These are phyloP conservation scores for Aspergillus quadricinctus DNA, from an alignment of 2,329 filamentous ascomycete species.

Conservation along the genomic window DNA sequence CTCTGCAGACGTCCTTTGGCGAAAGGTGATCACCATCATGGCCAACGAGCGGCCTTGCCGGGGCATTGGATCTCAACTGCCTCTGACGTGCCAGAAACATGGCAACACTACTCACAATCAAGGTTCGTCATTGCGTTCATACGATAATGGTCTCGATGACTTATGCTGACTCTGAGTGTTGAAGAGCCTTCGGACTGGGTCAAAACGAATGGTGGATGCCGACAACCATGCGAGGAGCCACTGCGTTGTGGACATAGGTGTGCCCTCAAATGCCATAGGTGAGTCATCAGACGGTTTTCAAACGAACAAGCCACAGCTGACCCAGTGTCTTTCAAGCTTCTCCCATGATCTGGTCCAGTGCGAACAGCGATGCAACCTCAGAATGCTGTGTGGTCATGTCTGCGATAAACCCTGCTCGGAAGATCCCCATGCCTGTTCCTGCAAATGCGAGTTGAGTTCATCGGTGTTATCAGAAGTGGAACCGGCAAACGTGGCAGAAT, in stretches of 20 bases:
- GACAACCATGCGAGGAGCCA: constrained; percentile 40
- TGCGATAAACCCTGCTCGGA: constrained; percentile 31
- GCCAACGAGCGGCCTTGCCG: constrained; percentile 13
- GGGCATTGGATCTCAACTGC: constrained; percentile 50
- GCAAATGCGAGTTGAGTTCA: constrained; percentile 17
- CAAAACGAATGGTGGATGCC: constrained; percentile 51
- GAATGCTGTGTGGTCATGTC: constrained; percentile 36
- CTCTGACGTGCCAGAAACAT: constrained; percentile 62
- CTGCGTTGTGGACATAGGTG: constrained; percentile 53
- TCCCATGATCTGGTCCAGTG: constrained; percentile 36
- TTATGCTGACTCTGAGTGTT: constrained; percentile 9
- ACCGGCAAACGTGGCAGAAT: background rate
- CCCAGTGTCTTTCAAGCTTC: constrained; percentile 25
- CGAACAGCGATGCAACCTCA: constrained; percentile 26
- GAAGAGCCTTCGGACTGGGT: constrained; percentile 52
- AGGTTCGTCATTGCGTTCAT: constrained; percentile 22
- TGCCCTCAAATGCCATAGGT: constrained; percentile 51
- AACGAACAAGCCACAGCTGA: background rate
- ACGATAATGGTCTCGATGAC: background rate
- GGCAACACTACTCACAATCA: constrained; percentile 48
- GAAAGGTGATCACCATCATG: constrained; percentile 45
- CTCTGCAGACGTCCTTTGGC: constrained; percentile 48
- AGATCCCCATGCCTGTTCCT: constrained; percentile 26
- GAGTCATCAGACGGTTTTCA: constrained; percentile 9
- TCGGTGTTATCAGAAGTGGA: background rate